A percentile compares a stretch with the other conserved stretches of the same genome.
Evolutionary conservation across 805 yeast species (phyloP).

Genomic region (Priceomyces castillae): DNA sequence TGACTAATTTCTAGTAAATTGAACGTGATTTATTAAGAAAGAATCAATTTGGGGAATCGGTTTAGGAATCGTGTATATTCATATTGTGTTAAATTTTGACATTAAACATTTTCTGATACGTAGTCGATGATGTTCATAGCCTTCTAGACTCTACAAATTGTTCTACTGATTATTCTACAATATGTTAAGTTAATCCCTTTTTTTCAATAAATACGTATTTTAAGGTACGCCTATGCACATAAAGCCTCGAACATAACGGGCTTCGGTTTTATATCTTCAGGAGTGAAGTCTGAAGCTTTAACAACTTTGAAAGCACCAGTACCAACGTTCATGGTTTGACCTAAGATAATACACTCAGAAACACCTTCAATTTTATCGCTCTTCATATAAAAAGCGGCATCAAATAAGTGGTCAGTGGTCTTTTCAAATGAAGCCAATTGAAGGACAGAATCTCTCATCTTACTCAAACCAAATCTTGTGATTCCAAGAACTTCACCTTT

Average conservation of each 20-base stretch:
- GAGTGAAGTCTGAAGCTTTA: conserved; percentile 48
- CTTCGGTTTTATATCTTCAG: conserved; percentile 40
- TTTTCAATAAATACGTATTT: background rate
- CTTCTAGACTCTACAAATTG: no score
- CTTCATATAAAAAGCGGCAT: conserved; percentile 98
- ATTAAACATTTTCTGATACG: no score
- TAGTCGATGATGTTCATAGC: no score
- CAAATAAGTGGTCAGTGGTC: conserved; percentile 97
- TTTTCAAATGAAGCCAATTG: conserved; percentile 97
- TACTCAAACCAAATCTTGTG: conserved; percentile 95
- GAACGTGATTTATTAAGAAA: no score
- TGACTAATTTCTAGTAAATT: no score
- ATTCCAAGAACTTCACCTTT: conserved; percentile 98
- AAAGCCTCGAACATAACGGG: conserved; percentile 48
- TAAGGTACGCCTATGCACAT: conserved; percentile 17
- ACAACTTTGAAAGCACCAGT: conserved; percentile 94
- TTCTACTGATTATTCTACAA: no score
- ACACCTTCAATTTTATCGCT: conserved; percentile 96
- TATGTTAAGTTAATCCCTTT: no score
- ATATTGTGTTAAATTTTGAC: no score
- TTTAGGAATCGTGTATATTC: no score
- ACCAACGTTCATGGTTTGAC: conserved; percentile 97
- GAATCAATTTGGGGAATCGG: no score
- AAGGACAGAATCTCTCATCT: conserved; percentile 96
- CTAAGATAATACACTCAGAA: conserved; percentile 93